Conservation (phyloP, 139 green algal species). For the Micromonas pusilla region DNA sequence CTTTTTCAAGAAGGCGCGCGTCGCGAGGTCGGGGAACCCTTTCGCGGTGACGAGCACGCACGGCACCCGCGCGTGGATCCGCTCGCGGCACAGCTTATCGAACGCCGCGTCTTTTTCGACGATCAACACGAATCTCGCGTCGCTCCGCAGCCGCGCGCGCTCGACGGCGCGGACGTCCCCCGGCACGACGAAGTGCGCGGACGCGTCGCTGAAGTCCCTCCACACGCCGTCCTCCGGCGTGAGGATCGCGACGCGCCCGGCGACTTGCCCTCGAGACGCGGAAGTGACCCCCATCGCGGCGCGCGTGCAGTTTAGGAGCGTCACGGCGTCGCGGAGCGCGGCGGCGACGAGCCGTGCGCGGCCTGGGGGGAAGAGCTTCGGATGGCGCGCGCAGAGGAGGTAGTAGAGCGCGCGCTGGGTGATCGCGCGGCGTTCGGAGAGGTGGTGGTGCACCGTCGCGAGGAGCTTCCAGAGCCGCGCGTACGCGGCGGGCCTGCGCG, state of each 20-base stretch:
- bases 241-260: neutral
- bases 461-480: neutral
- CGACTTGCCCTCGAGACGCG: neutral
- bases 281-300: neutral
- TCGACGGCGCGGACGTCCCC: neutral
- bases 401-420: neutral
- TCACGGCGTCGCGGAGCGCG: neutral
- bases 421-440: neutral
- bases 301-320: neutral
- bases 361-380: no score
- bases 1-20: neutral
- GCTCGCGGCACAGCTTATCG: neutral
- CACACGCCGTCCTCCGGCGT: neutral
- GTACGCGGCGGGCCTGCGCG: neutral
- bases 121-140: slow-evolving; percentile 1
- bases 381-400: no score
- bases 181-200: neutral
- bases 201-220: neutral
- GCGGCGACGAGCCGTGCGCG: no score
- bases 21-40: slow-evolving; percentile 18
- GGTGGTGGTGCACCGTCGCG: neutral
- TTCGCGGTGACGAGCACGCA: slow-evolving; percentile 23
- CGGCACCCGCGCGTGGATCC: neutral
- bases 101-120: slow-evolving; percentile 26
- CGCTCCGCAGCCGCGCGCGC: neutral